Base-by-base conservation (phyloP, 345 rosid species). In the Pugionium dolabratum region DNA sequence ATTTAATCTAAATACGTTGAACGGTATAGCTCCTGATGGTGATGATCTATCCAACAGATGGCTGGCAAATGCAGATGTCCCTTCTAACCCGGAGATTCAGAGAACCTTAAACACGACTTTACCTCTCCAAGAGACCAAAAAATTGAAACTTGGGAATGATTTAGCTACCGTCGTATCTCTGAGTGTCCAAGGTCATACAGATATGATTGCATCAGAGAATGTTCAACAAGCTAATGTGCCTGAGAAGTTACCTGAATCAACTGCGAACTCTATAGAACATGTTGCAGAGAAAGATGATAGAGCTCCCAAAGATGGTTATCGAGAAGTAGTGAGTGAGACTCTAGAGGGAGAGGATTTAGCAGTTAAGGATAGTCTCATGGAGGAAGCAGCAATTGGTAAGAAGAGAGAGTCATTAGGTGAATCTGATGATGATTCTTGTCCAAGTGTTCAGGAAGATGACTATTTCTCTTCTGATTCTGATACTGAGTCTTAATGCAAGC, bases 31-130 rank as follows among this genome's bases (percentile, higher is more conserved):
- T 52, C 72, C 79, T 1, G 70, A 79, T 53, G 79, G 81, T 54
- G 86, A 82, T 67, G 76, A 77, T 47, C 69, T 80, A 50, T 69
- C 42, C 48, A 67, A 57, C 48, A 71, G 44, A 41, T 82, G 85
- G 89, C 33, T 69, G 27, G 69, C 65, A 62, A 69, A 66, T 9
- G 76, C 60, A 47, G 63, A 73, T 56, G 72, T 62, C 9, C 66
- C 72, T 33, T 59, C 32, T 4, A 76, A 59, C 28, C 9, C 30
- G 32, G 70, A 55, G 42, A 58, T 50, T 64, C 49, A 71, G 68
- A 64, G 66, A 56, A 62, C 62, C 60, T 9, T 53, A 7, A 63
- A 73, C 59, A 62, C 37, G 56, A 71, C 25, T 43, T 48, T 28
- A 47, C 34, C 69, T 39, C 40, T 34, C 42, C 59, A 49, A 42